These are phyloP conservation scores for Xerocomellus chrysenteron DNA, from an alignment of 768 basidiomycete genomes.

Conservation along the genomic window DNA sequence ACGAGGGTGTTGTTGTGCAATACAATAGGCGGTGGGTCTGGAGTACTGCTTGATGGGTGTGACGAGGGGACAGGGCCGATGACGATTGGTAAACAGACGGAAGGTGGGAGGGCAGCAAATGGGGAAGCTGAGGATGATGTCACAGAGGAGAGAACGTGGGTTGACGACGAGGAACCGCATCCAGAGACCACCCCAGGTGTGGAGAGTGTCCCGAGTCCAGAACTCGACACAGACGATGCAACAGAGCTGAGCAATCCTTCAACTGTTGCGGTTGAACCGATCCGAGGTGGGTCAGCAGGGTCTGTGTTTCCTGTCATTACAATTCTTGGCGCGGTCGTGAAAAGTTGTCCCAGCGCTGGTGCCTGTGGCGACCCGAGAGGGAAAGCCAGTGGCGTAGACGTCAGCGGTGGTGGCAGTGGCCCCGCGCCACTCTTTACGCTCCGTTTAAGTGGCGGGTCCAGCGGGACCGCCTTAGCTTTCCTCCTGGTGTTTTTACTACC, in stretches of 20 bases:
- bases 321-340: conserved; percentile 6
- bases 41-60: conserved; percentile 46
- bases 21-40: conserved; percentile 64
- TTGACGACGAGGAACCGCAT: conserved; percentile 13
- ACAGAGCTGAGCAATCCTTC: conserved; percentile 1
- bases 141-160: conserved; percentile 13
- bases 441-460: conserved; percentile 67
- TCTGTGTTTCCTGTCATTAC: background rate
- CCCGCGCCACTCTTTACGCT: conserved; percentile 63
- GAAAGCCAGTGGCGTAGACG: conserved; percentile 58
- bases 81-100: conserved; percentile 73
- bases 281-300: background rate
- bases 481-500: conserved; percentile 40
- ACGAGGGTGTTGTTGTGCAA: conserved; percentile 82
- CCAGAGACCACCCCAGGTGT: conserved; percentile 7
- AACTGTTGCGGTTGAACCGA: background rate
- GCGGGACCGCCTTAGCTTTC: conserved; percentile 54
- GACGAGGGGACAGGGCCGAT: conserved; percentile 69
- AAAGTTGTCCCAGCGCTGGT: conserved; percentile 3
- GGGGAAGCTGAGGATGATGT: conserved; percentile 18
- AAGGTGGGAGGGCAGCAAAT: conserved; percentile 32
- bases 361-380: conserved; percentile 34
- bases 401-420: conserved; percentile 67
- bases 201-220: conserved; percentile 15
- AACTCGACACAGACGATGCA: background rate